phyloP scores from a whole-genome alignment of 768 basidiomycete genomes.

The Lactarius quietus region DNA sequence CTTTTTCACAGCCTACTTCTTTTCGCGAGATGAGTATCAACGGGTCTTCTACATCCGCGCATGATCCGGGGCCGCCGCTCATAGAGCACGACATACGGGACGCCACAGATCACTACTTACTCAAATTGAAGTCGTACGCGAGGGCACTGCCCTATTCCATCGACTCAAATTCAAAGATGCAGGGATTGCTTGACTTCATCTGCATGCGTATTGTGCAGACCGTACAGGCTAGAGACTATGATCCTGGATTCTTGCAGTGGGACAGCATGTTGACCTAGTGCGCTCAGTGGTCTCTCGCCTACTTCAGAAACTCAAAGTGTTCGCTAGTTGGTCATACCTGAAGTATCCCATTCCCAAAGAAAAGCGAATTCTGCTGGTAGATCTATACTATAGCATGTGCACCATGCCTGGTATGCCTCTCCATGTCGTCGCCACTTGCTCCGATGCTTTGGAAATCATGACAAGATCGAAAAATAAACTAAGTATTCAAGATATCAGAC shows the following conservation, averaged over 20 bases:
- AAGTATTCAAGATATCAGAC: slow-evolving; percentile 70
- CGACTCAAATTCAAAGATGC: slow-evolving; percentile 73
- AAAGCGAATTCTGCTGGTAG: slow-evolving; percentile 67
- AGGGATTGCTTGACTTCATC: slow-evolving; percentile 71
- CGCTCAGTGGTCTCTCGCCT: slow-evolving; percentile 32
- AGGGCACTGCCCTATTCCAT: slow-evolving; percentile 69
- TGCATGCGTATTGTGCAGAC: slow-evolving; percentile 65
- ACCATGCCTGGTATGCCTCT: slow-evolving; percentile 74
- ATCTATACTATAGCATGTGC: slow-evolving; percentile 74
- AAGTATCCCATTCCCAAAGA: slow-evolving; percentile 86
- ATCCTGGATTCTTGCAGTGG: slow-evolving; percentile 77
- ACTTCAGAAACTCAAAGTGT: slow-evolving; percentile 25
- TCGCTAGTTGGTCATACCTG: slow-evolving; percentile 68
- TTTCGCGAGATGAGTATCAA: slow-evolving; percentile 18
- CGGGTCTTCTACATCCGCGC: slow-evolving; percentile 26
- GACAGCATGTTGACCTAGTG: slow-evolving; percentile 72
- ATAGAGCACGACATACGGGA: slow-evolving; percentile 35
- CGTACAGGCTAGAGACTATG: slow-evolving; percentile 77
- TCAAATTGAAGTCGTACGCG: slow-evolving; percentile 61
- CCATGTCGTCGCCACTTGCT: slow-evolving; percentile 61
- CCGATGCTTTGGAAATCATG: slow-evolving; percentile 57
- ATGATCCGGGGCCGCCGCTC: slow-evolving; percentile 34
- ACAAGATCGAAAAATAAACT: slow-evolving; percentile 71
- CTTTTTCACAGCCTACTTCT: slow-evolving; percentile 1
- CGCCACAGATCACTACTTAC: slow-evolving; percentile 46